A percentile compares a stretch with the other conserved stretches of the same genome.
Conservation (phyloP, 78 protist genomes). For the Chrysochromulina parva region DNA sequence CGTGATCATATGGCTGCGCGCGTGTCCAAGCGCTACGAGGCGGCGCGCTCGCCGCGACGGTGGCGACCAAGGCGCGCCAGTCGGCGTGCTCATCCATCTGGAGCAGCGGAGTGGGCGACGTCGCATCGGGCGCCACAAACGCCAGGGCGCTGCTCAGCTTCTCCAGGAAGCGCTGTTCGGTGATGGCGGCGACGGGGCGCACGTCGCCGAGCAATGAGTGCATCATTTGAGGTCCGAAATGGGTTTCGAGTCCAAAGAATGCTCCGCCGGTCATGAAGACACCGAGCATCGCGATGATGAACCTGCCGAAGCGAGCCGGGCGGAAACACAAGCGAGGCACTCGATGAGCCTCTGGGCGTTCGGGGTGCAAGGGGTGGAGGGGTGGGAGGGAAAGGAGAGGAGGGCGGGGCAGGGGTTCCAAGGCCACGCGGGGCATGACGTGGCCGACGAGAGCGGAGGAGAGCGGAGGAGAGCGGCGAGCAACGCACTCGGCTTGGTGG, state of each 20-base stretch:
- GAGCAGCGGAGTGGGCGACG: background rate
- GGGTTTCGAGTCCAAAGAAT: constrained; percentile 21
- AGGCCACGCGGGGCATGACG: no score
- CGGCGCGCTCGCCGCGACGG: background rate
- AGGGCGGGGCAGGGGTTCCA: no score
- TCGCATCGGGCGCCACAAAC: no score
- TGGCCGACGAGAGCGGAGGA: no score
- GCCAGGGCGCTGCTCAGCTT: no score
- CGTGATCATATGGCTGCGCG: background rate
- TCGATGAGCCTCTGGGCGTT: no score
- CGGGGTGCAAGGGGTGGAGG: no score
- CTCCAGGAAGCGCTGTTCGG: background rate
- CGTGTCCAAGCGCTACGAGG: background rate
- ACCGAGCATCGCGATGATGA: no score
- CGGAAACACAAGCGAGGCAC: no score
- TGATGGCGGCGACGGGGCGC: background rate
- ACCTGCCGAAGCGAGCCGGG: no score
- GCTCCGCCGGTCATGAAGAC: background rate
- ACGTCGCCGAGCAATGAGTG: background rate
- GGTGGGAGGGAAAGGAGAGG: no score
- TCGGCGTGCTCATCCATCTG: background rate
- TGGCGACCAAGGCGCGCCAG: background rate
- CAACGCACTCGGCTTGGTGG: constrained; percentile 10
- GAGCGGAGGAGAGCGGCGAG: no score
- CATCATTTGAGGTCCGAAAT: constrained; percentile 16